A percentile compares a stretch with the other conserved stretches of the same genome.
These are phyloP conservation scores for Xylariomycetidae sp. DNA, from an alignment of 2,329 filamentous ascomycete species.

Conservation along the genomic window DNA sequence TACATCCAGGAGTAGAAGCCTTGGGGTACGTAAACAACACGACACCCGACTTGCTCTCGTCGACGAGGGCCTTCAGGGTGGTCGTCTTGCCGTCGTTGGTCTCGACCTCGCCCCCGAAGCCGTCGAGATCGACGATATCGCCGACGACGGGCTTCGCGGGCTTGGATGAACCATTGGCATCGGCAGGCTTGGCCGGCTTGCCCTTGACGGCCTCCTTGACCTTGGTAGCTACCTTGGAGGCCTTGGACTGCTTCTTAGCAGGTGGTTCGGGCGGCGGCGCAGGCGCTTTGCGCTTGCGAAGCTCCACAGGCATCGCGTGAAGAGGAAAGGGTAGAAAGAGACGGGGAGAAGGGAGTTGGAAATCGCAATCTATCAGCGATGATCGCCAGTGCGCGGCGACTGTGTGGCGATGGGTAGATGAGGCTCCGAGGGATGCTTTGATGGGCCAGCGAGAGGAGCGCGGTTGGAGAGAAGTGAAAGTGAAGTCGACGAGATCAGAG, in stretches of 20 bases:
- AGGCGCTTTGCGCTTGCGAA: conserved; percentile 40
- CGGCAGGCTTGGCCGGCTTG: conserved; percentile 21
- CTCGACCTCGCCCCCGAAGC: conserved; percentile 67
- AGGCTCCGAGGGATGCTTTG: conserved; percentile 1
- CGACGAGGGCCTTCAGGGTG: conserved; percentile 72
- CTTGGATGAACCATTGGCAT: conserved; percentile 28
- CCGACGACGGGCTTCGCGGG: conserved; percentile 44
- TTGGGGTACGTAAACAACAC: conserved; percentile 95
- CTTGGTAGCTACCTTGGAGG: conserved; percentile 31
- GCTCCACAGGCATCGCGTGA: conserved; percentile 34
- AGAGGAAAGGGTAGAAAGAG: conserved; percentile 1
- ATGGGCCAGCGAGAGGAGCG: conserved; percentile 3
- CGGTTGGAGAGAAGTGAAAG: conserved; percentile 3
- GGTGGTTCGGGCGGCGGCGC: conserved; percentile 32
- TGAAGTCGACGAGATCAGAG: conserved; percentile 13
- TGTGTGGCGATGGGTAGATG: background rate
- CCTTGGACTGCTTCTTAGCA: conserved; percentile 36
- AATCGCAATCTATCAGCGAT: conserved; percentile 2
- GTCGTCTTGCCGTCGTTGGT: conserved; percentile 79
- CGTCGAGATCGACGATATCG: conserved; percentile 49
- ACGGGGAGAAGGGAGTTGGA: conserved; percentile 1
- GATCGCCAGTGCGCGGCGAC: conserved; percentile 1
- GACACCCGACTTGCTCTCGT: conserved; percentile 77
- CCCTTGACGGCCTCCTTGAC: conserved; percentile 30
- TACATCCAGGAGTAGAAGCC: conserved; percentile 91